These are phyloP conservation scores for Gynostemma pentaphyllum DNA, from an alignment of 306 rosid genomes.

Conservation along the genomic window DNA sequence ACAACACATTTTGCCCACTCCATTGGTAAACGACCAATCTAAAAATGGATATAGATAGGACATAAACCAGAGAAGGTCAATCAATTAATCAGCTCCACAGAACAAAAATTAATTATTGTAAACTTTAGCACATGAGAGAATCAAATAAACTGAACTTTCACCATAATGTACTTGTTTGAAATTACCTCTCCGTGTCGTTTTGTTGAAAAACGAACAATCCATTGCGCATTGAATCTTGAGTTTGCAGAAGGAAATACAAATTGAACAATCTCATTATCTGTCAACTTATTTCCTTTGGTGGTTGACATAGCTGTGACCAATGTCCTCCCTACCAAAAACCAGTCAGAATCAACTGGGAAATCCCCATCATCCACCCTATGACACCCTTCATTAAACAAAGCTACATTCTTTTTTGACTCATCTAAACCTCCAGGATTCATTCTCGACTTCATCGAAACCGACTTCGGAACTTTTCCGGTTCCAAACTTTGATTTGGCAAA, in stretches of 20 bases:
- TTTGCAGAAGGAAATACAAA: constrained; percentile 28
- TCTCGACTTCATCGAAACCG: neutral
- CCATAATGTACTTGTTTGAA: neutral
- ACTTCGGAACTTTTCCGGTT: neutral
- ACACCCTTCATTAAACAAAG: neutral
- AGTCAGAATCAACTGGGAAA: constrained; percentile 44
- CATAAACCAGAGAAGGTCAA: too few species aligned
- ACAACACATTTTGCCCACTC: constrained; percentile 63
- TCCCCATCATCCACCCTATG: constrained; percentile 52
- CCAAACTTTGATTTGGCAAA: neutral
- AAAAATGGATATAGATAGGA: neutral
- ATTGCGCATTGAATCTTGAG: constrained; percentile 23
- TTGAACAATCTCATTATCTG: constrained; percentile 65
- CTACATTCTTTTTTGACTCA: neutral
- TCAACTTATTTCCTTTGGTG: constrained; percentile 47
- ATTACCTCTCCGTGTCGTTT: constrained; percentile 61
- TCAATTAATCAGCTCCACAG: too few species aligned
- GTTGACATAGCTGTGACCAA: constrained; percentile 49
- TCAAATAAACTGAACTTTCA: neutral
- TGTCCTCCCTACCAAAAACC: constrained; percentile 58
- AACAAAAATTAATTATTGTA: neutral
- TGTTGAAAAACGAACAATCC: constrained; percentile 75
- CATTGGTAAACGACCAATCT: constrained; percentile 89
- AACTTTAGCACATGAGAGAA: neutral
- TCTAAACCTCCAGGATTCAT: neutral